A percentile compares a stretch with the other conserved stretches of the same genome.
These are phyloP conservation scores for Emergomyces orientalis DNA, from an alignment of 2,329 filamentous ascomycete genomes.

Conservation along the genomic window DNA sequence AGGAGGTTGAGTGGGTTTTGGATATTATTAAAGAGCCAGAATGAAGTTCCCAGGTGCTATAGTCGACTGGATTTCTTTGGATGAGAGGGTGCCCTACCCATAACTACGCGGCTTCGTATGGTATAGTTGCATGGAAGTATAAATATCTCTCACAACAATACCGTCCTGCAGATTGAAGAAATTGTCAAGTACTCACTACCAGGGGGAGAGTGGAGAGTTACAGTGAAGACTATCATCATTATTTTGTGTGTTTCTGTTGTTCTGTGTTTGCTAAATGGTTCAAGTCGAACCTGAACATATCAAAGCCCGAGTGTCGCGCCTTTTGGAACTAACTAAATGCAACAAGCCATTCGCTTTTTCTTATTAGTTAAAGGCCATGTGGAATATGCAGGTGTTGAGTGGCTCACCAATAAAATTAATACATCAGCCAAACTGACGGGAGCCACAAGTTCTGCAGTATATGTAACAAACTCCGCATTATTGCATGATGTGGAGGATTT, in stretches of 20 bases:
- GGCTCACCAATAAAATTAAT: neutral
- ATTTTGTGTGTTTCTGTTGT: neutral
- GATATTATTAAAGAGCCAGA: neutral
- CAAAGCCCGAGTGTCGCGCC: too few species aligned
- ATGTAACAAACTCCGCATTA: neutral
- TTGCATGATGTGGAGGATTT: neutral
- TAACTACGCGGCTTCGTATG: too few species aligned
- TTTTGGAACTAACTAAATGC: too few species aligned
- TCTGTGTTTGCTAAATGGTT: too few species aligned
- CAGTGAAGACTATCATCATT: neutral
- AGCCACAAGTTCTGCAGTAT: neutral
- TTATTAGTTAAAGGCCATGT: neutral
- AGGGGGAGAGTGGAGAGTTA: neutral
- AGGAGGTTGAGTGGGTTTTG: conserved; percentile 1
- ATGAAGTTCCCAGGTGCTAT: neutral
- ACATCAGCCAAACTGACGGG: neutral
- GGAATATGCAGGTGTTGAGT: neutral
- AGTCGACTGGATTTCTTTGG: neutral
- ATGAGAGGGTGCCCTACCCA: neutral
- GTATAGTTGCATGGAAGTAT: too few species aligned
- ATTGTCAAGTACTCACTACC: neutral
- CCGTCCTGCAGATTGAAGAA: neutral
- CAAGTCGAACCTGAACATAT: neutral
- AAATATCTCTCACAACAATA: neutral
- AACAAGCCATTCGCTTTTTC: neutral